Evolutionary conservation across 495 filamentous ascomycete species (phyloP), one percentile per base, ranked within the genome.

Genomic region (Entonaema liquescens): DNA sequence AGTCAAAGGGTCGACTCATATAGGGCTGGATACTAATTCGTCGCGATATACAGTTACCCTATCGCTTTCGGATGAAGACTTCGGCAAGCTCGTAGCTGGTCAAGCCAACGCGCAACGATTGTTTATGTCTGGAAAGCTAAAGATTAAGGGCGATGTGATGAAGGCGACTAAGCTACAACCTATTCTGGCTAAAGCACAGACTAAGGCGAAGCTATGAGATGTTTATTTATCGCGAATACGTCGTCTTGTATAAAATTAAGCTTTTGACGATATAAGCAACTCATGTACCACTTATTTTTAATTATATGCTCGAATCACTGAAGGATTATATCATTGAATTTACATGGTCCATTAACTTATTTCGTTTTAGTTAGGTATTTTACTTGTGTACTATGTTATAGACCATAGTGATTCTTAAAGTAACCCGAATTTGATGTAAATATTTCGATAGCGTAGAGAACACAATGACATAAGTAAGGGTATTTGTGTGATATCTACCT

Each of bases 141-240:
- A 98, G 90, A 88, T 98, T 76, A 96, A 94, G 88, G 95, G 95
- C 54, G 93, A 98, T 80, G 90, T 99, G 54, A 98, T 98, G 96
- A 97, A 96, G 88, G 95, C 95, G 25, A 98, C 95, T 49, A 97
- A 96, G 89, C 90, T 95, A 81, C 93, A 97, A 80, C 93, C 94
- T 59, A 89, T 98, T 77, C 83, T 98, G 68, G 93, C 94, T 87
- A 96, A 94, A 85, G 92, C 93, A 79, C 87, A 85, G 74, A 82
- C 85, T 68, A 93, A 92, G 84, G 89, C 93, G 72, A 97, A 97
- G 85, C 84, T 97, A 81, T 95, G 86, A 83, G 81, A 60, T 57
- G 5, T 54, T 40, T 9, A 17, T 38, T 29, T 62, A 53, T 49
- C 9, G 44, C 21, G 19, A 64, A 47, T 52, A 25, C 59, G 17